A percentile compares a stretch with the other conserved stretches of the same genome.
Conservation (phyloP, 169 alveolate species). For the Plasmodium billcollinsi region DNA sequence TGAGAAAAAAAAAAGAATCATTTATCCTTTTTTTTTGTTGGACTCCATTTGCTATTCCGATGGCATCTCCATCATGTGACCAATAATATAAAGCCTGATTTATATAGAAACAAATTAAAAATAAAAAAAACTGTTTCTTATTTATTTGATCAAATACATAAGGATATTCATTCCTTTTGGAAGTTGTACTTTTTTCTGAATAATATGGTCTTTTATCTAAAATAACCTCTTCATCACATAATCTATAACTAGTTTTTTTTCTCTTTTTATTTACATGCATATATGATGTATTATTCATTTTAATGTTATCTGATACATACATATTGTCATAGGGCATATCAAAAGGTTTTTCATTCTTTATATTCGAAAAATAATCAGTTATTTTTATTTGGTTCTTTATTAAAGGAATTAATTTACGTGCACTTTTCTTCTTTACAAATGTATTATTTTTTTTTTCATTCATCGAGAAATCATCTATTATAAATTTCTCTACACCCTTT, state of each 20-base stretch:
- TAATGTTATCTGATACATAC: neutral
- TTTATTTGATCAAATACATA: conserved; percentile 35
- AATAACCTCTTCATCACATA: conserved; percentile 15
- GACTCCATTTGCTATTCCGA: conserved; percentile 65
- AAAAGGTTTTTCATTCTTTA: conserved; percentile 36
- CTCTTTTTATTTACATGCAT: conserved; percentile 25
- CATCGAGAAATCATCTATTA: neutral
- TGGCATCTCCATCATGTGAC: conserved; percentile 54
- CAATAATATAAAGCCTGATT: conserved; percentile 59
- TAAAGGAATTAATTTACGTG: conserved; percentile 45
- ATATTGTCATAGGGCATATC: conserved; percentile 20
- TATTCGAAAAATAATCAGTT: conserved; percentile 59
- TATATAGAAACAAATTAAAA: conserved; percentile 59
- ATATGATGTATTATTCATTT: neutral
- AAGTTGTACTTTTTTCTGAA: neutral
- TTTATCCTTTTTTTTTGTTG: conserved; percentile 71
- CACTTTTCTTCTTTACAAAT: conserved; percentile 13
- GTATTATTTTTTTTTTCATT: conserved; percentile 19
- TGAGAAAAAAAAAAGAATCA: conserved; percentile 59
- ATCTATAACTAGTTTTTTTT: conserved; percentile 53
- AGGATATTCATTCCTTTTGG: neutral
- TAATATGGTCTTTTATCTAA: neutral
- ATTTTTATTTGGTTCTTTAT: conserved; percentile 75
- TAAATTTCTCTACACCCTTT: neutral
- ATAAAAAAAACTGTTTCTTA: conserved; percentile 68